Percentiles rank a stretch among this genome's conserved stretches.
These are phyloP conservation scores for Leishmania guyanensis DNA, from an alignment of 208 protist genomes.

Conservation along the genomic window DNA sequence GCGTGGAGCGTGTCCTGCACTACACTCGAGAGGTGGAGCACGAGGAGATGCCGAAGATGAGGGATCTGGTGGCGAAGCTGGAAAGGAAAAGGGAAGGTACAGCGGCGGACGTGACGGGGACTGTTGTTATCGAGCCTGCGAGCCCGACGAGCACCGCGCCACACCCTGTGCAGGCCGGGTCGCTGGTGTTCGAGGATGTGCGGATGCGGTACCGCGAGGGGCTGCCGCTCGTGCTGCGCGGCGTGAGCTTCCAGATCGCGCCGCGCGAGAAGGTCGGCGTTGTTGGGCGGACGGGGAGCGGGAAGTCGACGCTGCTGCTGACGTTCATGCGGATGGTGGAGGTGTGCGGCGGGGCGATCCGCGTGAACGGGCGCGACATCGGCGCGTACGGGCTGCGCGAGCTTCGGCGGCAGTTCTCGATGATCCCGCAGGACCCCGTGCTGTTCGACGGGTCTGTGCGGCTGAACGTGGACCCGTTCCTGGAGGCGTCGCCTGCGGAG, in stretches of 20 bases:
- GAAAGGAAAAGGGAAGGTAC: slow-evolving; percentile 57
- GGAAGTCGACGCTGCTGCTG: slow-evolving; percentile 86
- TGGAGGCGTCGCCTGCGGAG: slow-evolving; percentile 27
- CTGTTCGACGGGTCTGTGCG: slow-evolving; percentile 81
- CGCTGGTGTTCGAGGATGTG: slow-evolving; percentile 34
- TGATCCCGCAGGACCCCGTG: slow-evolving; percentile 88
- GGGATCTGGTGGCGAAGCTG: slow-evolving; percentile 14
- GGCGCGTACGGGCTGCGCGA: slow-evolving; percentile 40
- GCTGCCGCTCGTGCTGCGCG: slow-evolving; percentile 67
- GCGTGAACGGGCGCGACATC: slow-evolving; percentile 44
- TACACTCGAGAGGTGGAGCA: slow-evolving; percentile 76
- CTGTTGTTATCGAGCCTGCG: slow-evolving; percentile 23
- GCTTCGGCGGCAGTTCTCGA: slow-evolving; percentile 69
- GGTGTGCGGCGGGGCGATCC: slow-evolving; percentile 53
- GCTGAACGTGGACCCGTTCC: slow-evolving; percentile 79
- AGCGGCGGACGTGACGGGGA: slow-evolving; percentile 29
- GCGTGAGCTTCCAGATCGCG: slow-evolving; percentile 30
- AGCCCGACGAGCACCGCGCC: slow-evolving; percentile 15
- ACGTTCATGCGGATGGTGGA: slow-evolving; percentile 77
- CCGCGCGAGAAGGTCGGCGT: slow-evolving; percentile 82
- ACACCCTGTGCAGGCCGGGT: slow-evolving; percentile 17
- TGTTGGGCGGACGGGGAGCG: slow-evolving; percentile 84
- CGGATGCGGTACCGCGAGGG: slow-evolving; percentile 68
- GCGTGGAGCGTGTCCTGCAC: slow-evolving; percentile 77
- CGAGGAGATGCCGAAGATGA: slow-evolving; percentile 48